These are phyloP conservation scores for Paspalum notatum DNA, from an alignment of 176 grass and related monocot genomes.

Conservation along the genomic window DNA sequence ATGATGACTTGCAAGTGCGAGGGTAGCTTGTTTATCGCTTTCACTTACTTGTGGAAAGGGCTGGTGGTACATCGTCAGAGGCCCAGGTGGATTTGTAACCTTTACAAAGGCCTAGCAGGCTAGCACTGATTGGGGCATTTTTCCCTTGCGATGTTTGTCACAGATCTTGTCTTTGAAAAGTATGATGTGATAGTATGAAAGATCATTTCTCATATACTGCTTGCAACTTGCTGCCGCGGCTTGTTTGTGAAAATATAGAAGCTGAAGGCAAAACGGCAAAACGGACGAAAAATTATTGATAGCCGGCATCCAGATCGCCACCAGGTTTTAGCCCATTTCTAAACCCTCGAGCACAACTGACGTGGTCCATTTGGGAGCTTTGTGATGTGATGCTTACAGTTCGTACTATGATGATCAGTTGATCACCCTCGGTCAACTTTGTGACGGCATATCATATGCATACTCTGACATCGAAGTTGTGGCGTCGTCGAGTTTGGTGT, in stretches of 20 bases:
- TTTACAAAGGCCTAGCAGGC: not conserved
- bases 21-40: not conserved
- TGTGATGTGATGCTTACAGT: not conserved
- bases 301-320: not conserved
- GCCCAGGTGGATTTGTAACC: not conserved
- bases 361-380: not conserved
- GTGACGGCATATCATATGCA: not conserved
- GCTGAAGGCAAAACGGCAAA: constrained; percentile 12
- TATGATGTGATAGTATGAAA: not conserved
- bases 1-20: not conserved
- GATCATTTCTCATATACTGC: not conserved
- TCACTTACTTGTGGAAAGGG: not conserved
- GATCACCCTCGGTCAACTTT: not conserved
- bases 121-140: not conserved
- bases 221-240: not conserved
- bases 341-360: not conserved
- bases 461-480: not conserved
- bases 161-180: constrained; percentile 1
- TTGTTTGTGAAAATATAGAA: constrained; percentile 21
- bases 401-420: constrained; percentile 11
- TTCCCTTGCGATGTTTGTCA: not conserved
- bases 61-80: not conserved
- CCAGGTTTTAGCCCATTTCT: not conserved
- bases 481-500: not conserved
- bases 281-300: not conserved